Percentiles rank a stretch among this genome's conserved stretches.
Evolutionary conservation across 768 basidiomycete genomes (phyloP).

Genomic region (Leccinum arenicola): DNA sequence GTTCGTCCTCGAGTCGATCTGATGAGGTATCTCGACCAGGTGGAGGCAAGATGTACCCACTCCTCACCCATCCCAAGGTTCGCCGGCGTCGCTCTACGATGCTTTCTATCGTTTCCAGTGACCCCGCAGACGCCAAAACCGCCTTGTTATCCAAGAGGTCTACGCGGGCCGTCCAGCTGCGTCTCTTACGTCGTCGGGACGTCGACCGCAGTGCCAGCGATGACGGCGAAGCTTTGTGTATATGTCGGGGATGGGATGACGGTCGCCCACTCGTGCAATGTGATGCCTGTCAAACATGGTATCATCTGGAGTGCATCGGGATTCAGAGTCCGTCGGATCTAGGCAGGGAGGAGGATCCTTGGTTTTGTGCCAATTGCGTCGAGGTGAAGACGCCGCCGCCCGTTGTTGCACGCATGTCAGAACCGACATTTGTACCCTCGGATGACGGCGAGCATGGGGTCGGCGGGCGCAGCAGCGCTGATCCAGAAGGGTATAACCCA

Average conservation of each 20-base stretch:
- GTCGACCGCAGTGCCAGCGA: constrained; percentile 35
- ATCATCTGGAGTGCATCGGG: constrained; percentile 78
- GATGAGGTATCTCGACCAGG: constrained; percentile 32
- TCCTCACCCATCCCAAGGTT: constrained; percentile 41
- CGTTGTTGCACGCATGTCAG: constrained; percentile 33
- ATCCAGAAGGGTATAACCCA: constrained; percentile 45
- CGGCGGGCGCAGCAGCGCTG: constrained; percentile 4
- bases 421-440: constrained; percentile 70
- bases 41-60: constrained; percentile 60
- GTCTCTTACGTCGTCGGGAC: constrained; percentile 41
- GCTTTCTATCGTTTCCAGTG: constrained; percentile 47
- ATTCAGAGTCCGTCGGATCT: constrained; percentile 61
- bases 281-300: constrained; percentile 78
- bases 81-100: constrained; percentile 11
- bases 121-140: constrained; percentile 74
- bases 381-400: constrained; percentile 41
- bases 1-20: constrained; percentile 7
- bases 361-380: constrained; percentile 66
- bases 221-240: constrained; percentile 56
- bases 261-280: constrained; percentile 81
- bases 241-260: constrained; percentile 66
- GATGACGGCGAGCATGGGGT: constrained; percentile 40
- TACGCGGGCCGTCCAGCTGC: constrained; percentile 57
- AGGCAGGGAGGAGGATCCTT: constrained; percentile 75
- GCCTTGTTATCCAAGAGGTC: constrained; percentile 73